Percentiles rank a stretch among this genome's conserved stretches.
phyloP scores from a whole-genome alignment of 164 flowering plant genomes.

The Akebia trifoliata region DNA sequence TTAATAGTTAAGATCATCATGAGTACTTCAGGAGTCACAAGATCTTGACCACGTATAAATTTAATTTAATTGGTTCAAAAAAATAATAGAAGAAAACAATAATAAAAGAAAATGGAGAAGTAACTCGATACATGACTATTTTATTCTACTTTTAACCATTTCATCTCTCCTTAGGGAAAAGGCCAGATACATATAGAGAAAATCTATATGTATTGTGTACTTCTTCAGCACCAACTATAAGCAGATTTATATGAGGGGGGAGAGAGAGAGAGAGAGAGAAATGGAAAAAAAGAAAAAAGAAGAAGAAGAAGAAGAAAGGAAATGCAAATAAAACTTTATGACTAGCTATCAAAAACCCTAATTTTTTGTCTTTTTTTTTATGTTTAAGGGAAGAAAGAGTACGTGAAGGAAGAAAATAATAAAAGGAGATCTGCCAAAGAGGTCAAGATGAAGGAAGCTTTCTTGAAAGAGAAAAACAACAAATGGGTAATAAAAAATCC shows the following conservation, averaged over 20 bases:
- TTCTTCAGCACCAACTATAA: no score
- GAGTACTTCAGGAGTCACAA: no score
- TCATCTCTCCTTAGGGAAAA: no score
- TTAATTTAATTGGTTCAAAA: no score
- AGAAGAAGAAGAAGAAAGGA: background rate
- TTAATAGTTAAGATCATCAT: no score
- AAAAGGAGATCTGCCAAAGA: slow-evolving; percentile 2
- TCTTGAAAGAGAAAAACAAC: background rate
- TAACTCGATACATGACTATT: no score
- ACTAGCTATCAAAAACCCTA: background rate
- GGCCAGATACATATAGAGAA: no score
- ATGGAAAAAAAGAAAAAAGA: background rate
- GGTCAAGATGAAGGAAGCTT: slow-evolving; percentile 4
- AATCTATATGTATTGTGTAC: no score
- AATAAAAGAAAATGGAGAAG: no score
- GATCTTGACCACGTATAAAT: no score
- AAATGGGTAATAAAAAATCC: background rate
- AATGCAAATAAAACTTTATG: background rate
- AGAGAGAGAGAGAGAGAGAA: background rate
- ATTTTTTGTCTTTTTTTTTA: background rate
- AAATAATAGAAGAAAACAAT: no score
- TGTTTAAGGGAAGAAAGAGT: background rate
- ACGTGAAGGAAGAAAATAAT: background rate
- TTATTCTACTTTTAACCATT: no score
- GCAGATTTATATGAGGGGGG: background rate